Conservation (phyloP, 2,329 filamentous ascomycete genomes). For the Aspergillus sp. region DNA sequence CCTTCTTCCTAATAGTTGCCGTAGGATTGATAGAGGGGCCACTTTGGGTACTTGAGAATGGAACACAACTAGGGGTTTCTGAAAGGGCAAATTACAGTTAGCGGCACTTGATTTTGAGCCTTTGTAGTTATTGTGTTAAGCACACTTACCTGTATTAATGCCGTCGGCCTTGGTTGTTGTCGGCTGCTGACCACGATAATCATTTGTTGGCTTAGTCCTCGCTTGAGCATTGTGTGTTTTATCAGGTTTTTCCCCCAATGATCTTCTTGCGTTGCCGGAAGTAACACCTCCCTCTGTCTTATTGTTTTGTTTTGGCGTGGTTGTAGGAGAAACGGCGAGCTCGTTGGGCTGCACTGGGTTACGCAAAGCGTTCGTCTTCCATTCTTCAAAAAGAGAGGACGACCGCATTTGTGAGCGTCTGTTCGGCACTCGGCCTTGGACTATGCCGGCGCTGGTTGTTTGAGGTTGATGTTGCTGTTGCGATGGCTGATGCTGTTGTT, state of each 20-base stretch:
- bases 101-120: neutral
- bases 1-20: neutral
- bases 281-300: neutral
- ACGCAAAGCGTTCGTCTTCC: conserved; percentile 15
- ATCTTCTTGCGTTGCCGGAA: neutral
- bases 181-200: neutral
- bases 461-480: neutral
- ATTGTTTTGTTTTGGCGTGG: neutral
- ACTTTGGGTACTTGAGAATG: neutral
- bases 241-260: neutral
- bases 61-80: neutral
- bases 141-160: neutral
- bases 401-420: conserved; percentile 5
- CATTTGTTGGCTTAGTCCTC: neutral
- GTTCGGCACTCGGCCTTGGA: neutral
- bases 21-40: neutral
- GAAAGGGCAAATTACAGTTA: neutral
- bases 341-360: neutral
- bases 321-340: neutral
- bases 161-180: neutral
- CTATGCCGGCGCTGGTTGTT: neutral
- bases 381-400: conserved; percentile 18
- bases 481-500: neutral
- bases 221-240: neutral
- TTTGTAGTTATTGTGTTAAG: neutral